A percentile compares a stretch with the other conserved stretches of the same genome.
phyloP scores from a whole-genome alignment of 345 rosid genomes.

The Leavenworthia alabamica region DNA sequence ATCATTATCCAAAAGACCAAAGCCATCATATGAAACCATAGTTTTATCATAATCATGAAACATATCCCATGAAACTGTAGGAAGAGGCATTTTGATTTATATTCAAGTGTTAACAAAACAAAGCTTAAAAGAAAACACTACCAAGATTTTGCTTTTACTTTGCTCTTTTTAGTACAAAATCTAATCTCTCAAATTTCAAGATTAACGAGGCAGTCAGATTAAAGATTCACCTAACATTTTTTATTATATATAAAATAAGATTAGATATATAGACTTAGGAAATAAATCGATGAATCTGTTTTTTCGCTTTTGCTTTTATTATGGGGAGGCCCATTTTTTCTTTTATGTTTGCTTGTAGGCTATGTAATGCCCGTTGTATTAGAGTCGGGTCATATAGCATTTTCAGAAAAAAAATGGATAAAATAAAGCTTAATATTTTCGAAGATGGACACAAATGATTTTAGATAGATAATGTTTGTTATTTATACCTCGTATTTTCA shows the following conservation, averaged over 20 bases:
- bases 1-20: conserved; percentile 5
- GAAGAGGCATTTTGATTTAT: conserved; percentile 8
- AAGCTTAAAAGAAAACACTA: background rate
- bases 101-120: background rate
- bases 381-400: conserved; percentile 29
- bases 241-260: background rate
- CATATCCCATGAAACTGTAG: conserved; percentile 18
- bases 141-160: conserved; percentile 23
- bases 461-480: conserved; percentile 3
- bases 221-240: conserved; percentile 12
- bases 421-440: background rate
- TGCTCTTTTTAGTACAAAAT: conserved; percentile 21
- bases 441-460: background rate
- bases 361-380: conserved; percentile 29
- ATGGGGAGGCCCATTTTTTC: conserved; percentile 21
- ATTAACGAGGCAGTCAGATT: conserved; percentile 26
- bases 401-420: conserved; percentile 1
- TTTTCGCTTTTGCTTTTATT: conserved; percentile 20
- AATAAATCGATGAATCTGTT: conserved; percentile 8
- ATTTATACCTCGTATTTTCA: background rate
- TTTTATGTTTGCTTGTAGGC: conserved; percentile 26
- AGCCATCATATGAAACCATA: background rate
- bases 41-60: conserved; percentile 3
- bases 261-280: background rate
- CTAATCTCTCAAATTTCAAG: conserved; percentile 13